Evolutionary conservation across 768 basidiomycete genomes (phyloP), one percentile per base, ranked within the genome.

Genomic region (Tephrocybe sp.): DNA sequence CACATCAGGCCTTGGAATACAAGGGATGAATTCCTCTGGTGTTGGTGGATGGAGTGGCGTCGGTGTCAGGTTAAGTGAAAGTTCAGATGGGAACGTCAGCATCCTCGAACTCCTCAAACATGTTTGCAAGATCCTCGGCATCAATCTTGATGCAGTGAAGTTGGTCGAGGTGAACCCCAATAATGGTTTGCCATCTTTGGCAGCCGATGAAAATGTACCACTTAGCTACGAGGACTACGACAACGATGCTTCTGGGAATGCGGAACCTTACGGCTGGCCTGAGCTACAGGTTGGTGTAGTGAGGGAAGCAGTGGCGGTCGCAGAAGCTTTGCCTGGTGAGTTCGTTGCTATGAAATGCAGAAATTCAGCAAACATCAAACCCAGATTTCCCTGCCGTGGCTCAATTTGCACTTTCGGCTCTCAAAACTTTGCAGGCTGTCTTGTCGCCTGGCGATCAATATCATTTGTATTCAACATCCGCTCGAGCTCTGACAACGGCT

Each of bases 211-310:
- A 8, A 42, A 28, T 26, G 5, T 36, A 27, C 27, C 44, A 21
- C 36, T 41, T 21, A 50, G 21, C 43, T 40, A 49, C 22, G 55
- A 56, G 57, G 38, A 57, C 19, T 66, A 64, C 25, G 77, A 76
- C 47, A 73, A 76, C 39, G 77, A 78, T 45, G 67, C 70, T 0
- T 51, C 71, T 27, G 67, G 70, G 16, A 64, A 69, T 25, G 71
- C 67, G 21, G 82, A 84, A 54, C 67, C 78, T 4, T 90, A 84
- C 63, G 97, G 97, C 4, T 98, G 96, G 96, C 87, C 94, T 2
- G 92, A 94, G 64, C 72, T 99, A 32, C 96, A 97, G 71, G 82
- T 98, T 15, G 93, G 92, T 19, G 83, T 95, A n/a, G 76, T 98
- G 18, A 81, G 92, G 30, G 97, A 98, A 64, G 92, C 93, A 1